Evolutionary conservation across 75 land plant species (phyloP).

Genomic region (Pseudotsuga menziesii): DNA sequence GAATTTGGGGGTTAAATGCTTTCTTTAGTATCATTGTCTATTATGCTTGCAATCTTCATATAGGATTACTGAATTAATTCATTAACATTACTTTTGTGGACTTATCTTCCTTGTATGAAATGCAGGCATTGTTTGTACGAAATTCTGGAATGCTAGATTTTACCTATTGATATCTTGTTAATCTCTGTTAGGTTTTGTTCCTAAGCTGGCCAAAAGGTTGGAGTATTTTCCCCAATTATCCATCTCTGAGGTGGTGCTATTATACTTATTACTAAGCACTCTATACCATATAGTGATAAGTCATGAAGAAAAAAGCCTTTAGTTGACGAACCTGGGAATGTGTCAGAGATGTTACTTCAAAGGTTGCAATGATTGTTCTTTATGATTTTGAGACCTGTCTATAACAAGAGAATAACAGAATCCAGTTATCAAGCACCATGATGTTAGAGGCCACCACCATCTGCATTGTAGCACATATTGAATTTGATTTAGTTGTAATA

Average conservation of each 20-base stretch:
- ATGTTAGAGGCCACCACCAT: not conserved
- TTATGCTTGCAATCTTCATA: not conserved
- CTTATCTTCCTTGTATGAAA: not conserved
- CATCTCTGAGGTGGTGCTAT: not conserved
- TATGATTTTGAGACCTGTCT: not conserved
- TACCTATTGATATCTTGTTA: not conserved
- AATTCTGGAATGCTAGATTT: not conserved
- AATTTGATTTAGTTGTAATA: not conserved
- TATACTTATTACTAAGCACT: not conserved
- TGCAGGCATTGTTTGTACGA: not conserved
- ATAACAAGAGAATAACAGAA: not conserved
- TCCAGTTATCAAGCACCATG: not conserved
- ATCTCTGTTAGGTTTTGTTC: not conserved
- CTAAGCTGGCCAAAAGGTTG: not conserved
- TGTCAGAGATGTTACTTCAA: not conserved
- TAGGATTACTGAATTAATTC: not conserved
- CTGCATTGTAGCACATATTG: not conserved
- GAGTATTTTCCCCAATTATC: not conserved
- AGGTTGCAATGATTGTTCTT: not conserved
- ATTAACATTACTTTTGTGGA: not conserved
- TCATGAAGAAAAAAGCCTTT: too few relatives aligned
- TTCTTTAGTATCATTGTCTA: not conserved
- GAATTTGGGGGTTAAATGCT: not conserved
- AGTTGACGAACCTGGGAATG: not conserved
- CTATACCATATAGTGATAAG: not conserved